These are phyloP conservation scores for Fraxinus xanthoxyloides DNA, from an alignment of 305 asterid species.

Conservation along the genomic window DNA sequence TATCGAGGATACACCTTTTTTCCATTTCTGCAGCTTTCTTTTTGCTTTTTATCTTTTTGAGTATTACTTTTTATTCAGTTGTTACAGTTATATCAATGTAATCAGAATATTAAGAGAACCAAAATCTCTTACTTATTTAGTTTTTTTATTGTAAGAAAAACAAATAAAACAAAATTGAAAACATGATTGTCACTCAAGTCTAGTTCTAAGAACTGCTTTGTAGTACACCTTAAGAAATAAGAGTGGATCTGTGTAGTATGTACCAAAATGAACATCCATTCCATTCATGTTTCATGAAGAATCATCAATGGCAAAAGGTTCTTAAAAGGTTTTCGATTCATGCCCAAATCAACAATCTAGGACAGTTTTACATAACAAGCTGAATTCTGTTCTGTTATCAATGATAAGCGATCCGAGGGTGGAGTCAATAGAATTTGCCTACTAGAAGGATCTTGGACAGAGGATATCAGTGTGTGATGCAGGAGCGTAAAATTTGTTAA, in stretches of 20 bases:
- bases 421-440: background rate
- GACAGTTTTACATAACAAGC: background rate
- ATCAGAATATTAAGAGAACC: no score
- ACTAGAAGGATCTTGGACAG: no score
- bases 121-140: no score
- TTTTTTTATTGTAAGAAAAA: no score
- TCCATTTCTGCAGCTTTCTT: no score
- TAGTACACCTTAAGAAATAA: background rate
- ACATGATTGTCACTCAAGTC: background rate
- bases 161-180: background rate
- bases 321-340: background rate
- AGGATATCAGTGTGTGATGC: no score
- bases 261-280: background rate
- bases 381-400: background rate
- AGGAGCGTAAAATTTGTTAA: no score
- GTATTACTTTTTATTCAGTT: background rate
- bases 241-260: background rate
- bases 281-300: background rate
- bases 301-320: background rate
- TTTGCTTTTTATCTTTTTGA: no score
- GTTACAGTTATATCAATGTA: background rate
- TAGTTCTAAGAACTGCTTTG: background rate
- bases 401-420: background rate
- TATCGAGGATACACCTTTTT: background rate
- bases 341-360: background rate